Base-by-base conservation (phyloP, 2,329 filamentous ascomycete genomes). In the Paraphaeosphaeria minitans region DNA sequence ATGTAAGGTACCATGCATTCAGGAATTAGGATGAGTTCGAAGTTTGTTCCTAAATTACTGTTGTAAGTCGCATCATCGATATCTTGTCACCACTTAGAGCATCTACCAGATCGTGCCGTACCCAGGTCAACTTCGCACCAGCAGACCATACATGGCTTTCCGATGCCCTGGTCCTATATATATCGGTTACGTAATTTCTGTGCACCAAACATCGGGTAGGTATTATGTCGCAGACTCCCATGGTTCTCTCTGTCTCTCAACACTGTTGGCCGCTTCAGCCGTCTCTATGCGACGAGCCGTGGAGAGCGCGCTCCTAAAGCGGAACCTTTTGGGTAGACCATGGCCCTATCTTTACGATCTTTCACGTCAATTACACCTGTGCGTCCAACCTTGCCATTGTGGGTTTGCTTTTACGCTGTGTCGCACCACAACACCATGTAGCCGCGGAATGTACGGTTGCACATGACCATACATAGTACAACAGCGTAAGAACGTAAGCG, bases 401-500 rank as follows among this genome's bases (percentile, higher is more conserved):
- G 8, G 19, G 10, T n/a, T 43, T 46, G 43, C 19, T 46, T 22
- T n/a, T 9, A 16, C 43, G 43, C 47, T 29, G 14, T n/a, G 49
- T 52, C 22, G 50, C 51, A 53, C 51, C 27, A 27, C 39, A 53
- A 53, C 39, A 45, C 50, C 24, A 53, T 46, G 24, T 41, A 45
- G 39, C 51, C 39, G 27, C 27, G 51, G 51, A 53, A 53, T 53
- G 51, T 33, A 53, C 39, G 33, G 51, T 53, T 6, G 29, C 39
- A 53, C 51, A 53, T 37, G 51, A 45, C 16, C n/a, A 4, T 27
- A 45, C 10, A 14, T 8, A 33, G 51, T 33, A 22, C 27, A 16
- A 45, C 51, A 46, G 10, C 41, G 27, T 7, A 21, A 45, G 21
- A 3, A 33, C n/a, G 24, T 8, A 45, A 35, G 3, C 27, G n/a